phyloP scores from a whole-genome alignment of 768 basidiomycete genomes.

The Panellus pusillus region DNA sequence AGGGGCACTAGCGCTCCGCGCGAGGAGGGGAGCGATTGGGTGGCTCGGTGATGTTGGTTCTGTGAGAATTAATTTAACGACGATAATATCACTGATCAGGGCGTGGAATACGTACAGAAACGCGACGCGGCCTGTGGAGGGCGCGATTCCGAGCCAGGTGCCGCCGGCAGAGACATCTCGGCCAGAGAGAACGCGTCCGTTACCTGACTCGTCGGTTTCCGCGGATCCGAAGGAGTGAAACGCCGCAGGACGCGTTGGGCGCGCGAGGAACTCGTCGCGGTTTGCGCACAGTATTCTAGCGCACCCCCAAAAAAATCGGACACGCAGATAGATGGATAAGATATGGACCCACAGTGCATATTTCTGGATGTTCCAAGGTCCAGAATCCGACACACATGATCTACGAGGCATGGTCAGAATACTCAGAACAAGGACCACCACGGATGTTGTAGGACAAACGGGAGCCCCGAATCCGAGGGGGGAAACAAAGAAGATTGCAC shows the following conservation, averaged over 20 bases:
- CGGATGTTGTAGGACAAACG: too few species aligned
- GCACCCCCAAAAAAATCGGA: background rate
- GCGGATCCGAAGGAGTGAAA: conserved; percentile 62
- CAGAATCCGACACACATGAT: conserved; percentile 80
- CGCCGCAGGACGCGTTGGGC: conserved; percentile 64
- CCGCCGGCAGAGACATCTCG: conserved; percentile 73
- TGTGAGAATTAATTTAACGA: conserved; percentile 13
- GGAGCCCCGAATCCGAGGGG: too few species aligned
- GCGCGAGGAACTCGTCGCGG: conserved; percentile 70
- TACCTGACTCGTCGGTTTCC: conserved; percentile 24
- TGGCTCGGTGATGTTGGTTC: conserved; percentile 83
- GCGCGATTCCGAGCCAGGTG: conserved; percentile 78
- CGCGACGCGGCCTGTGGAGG: conserved; percentile 59
- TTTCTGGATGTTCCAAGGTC: conserved; percentile 71
- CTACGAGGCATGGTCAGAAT: background rate
- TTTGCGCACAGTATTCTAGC: conserved; percentile 72
- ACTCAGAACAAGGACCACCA: too few species aligned
- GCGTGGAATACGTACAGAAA: conserved; percentile 54
- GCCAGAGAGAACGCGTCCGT: conserved; percentile 61
- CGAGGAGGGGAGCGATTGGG: conserved; percentile 49
- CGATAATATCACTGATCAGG: conserved; percentile 8
- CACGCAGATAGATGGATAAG: conserved; percentile 7
- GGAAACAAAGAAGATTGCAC: too few species aligned
- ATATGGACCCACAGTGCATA: conserved; percentile 68
- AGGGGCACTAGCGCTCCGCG: conserved; percentile 68